These are phyloP conservation scores for Stereum hirsutum DNA, from an alignment of 1,284 basidiomycete genomes.

Conservation along the genomic window DNA sequence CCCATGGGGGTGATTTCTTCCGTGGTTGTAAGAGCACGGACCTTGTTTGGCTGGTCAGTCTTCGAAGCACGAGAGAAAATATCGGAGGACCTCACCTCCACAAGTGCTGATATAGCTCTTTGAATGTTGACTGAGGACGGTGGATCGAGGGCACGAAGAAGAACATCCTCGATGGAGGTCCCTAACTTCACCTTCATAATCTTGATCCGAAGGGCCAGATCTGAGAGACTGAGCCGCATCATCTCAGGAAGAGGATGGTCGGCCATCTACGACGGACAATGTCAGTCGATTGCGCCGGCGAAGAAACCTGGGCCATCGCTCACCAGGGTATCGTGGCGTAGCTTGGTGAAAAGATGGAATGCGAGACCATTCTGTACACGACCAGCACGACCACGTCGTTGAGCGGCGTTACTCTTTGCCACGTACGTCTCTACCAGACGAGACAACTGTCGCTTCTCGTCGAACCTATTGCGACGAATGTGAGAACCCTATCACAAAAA, in stretches of 20 bases:
- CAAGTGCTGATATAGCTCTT: slow-evolving; percentile 82
- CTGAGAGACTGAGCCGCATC: slow-evolving; percentile 89
- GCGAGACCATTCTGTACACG: slow-evolving; percentile 89
- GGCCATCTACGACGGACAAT: slow-evolving; percentile 51
- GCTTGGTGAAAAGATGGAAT: slow-evolving; percentile 93
- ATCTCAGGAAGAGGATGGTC: slow-evolving; percentile 96
- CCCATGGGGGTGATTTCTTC: slow-evolving; percentile 98
- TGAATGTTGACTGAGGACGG: slow-evolving; percentile 86
- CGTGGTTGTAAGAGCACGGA: slow-evolving; percentile 73
- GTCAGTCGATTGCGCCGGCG: slow-evolving; percentile 20
- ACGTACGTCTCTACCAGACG: slow-evolving; percentile 91
- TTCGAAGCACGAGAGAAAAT: too few species aligned
- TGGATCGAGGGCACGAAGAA: slow-evolving; percentile 85
- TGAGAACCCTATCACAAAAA: too few species aligned
- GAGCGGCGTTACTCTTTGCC: slow-evolving; percentile 89
- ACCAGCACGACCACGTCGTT: slow-evolving; percentile 86
- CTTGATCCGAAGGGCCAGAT: slow-evolving; percentile 93
- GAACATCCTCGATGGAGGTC: slow-evolving; percentile 82
- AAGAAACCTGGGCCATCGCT: slow-evolving; percentile 18
- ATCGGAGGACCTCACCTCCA: slow-evolving; percentile 59
- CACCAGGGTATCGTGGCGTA: slow-evolving; percentile 72
- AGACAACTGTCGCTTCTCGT: slow-evolving; percentile 96
- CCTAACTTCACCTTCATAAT: slow-evolving; percentile 92
- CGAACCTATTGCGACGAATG: slow-evolving; percentile 77
- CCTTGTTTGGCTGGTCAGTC: slow-evolving; percentile 28